A percentile compares a stretch with the other conserved stretches of the same genome.
Evolutionary conservation across 306 rosid genomes (phyloP).

Genomic region (Prunus salicina): DNA sequence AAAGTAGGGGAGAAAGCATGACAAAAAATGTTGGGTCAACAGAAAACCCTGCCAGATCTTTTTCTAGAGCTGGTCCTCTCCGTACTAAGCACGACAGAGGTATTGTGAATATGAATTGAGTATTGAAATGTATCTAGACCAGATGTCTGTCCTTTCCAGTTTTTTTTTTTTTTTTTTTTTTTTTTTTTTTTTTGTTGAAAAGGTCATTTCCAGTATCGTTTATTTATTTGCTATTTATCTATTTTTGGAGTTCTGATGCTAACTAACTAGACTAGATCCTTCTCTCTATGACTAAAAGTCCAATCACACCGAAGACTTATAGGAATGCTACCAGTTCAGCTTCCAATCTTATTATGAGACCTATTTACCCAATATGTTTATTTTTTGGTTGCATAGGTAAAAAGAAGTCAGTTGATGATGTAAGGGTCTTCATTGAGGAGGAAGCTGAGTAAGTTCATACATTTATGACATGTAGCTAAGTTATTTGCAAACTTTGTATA

Average conservation of each 20-base stretch:
- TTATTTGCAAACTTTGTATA: background rate
- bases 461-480: background rate
- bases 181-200: background rate
- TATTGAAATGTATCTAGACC: background rate
- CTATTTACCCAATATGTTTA: conserved; percentile 2
- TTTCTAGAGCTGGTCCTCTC: conserved; percentile 25
- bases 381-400: conserved; percentile 47
- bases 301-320: background rate
- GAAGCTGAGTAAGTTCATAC: conserved; percentile 86
- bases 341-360: conserved; percentile 9
- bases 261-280: background rate
- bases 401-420: conserved; percentile 41
- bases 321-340: conserved; percentile 10
- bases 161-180: background rate
- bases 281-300: background rate
- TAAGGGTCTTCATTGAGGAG: conserved; percentile 71
- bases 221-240: background rate
- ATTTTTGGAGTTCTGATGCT: background rate
- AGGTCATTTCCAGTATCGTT: background rate
- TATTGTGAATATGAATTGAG: conserved; percentile 26
- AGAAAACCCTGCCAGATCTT: conserved; percentile 29
- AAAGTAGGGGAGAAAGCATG: conserved; percentile 32
- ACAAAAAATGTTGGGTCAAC: conserved; percentile 23
- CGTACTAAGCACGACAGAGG: conserved; percentile 45
- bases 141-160: background rate